Percentiles rank a stretch among this genome's conserved stretches.
phyloP scores from a whole-genome alignment of 148 eudicot genomes.

The Dysphania ambrosioides region DNA sequence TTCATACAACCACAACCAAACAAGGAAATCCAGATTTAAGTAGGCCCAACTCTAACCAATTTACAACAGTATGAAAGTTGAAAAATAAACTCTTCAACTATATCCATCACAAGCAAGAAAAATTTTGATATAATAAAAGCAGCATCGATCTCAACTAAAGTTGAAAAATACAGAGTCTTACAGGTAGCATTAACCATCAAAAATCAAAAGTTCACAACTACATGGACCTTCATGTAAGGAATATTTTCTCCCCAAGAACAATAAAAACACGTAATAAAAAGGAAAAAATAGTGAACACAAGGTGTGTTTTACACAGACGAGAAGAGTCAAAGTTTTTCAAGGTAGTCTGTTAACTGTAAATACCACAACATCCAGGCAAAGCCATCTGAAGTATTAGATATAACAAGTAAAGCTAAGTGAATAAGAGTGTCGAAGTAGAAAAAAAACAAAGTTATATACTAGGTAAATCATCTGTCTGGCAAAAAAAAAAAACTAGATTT shows the following conservation, averaged over 20 bases:
- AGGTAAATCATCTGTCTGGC: too few species aligned
- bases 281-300: neutral
- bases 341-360: neutral
- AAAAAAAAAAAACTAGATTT: too few species aligned
- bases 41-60: neutral
- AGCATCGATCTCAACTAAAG: neutral
- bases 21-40: neutral
- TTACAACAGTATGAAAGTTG: neutral
- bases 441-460: too few species aligned
- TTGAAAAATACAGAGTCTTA: neutral
- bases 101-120: neutral
- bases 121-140: neutral
- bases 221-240: neutral
- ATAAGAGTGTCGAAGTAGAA: neutral
- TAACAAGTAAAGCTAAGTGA: neutral
- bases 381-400: neutral
- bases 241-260: neutral
- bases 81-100: neutral
- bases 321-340: neutral
- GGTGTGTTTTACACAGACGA: neutral
- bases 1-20: neutral
- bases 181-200: too few species aligned
- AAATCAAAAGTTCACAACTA: too few species aligned
- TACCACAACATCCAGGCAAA: neutral
- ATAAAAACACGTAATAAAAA: neutral